Evolutionary conservation across 768 basidiomycete genomes (phyloP).

Genomic region (Pulveroboletus sp.): DNA sequence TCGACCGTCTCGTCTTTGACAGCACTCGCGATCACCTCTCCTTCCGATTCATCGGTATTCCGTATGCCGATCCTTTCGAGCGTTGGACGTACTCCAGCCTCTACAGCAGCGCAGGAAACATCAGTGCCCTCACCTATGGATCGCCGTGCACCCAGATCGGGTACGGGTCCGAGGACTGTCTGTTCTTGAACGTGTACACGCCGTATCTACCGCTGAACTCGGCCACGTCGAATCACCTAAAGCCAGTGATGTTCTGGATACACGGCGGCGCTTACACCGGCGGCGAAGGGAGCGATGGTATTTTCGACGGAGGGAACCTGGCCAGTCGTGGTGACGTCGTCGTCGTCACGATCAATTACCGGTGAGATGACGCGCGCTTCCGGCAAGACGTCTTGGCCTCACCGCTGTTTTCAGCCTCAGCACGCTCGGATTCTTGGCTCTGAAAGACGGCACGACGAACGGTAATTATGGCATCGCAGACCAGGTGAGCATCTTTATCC

Average conservation of each 20-base stretch:
- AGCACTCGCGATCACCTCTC: constrained; percentile 46
- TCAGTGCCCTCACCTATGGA: constrained; percentile 33
- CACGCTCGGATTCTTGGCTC: constrained; percentile 10
- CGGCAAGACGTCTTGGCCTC: not conserved
- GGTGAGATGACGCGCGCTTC: constrained; percentile 7
- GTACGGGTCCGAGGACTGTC: constrained; percentile 39
- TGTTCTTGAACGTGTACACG: constrained; percentile 47
- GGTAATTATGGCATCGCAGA: constrained; percentile 15
- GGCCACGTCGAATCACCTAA: constrained; percentile 20
- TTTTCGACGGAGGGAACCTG: constrained; percentile 43
- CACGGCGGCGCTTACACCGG: constrained; percentile 46
- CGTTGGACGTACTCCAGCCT: constrained; percentile 43
- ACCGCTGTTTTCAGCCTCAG: constrained; percentile 1
- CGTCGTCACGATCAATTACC: constrained; percentile 37
- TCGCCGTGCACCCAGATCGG: constrained; percentile 33
- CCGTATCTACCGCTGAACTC: constrained; percentile 32
- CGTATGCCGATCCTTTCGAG: constrained; percentile 39
- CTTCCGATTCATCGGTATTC: constrained; percentile 52
- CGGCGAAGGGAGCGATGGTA: constrained; percentile 37
- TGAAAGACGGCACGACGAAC: constrained; percentile 6
- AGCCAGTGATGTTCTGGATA: constrained; percentile 49
- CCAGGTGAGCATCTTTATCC: not conserved
- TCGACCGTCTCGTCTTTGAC: too few relatives aligned
- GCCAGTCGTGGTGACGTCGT: constrained; percentile 43
- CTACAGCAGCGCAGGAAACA: constrained; percentile 26